Base-by-base conservation (phyloP, 768 basidiomycete genomes). In the Mycena crocata region DNA sequence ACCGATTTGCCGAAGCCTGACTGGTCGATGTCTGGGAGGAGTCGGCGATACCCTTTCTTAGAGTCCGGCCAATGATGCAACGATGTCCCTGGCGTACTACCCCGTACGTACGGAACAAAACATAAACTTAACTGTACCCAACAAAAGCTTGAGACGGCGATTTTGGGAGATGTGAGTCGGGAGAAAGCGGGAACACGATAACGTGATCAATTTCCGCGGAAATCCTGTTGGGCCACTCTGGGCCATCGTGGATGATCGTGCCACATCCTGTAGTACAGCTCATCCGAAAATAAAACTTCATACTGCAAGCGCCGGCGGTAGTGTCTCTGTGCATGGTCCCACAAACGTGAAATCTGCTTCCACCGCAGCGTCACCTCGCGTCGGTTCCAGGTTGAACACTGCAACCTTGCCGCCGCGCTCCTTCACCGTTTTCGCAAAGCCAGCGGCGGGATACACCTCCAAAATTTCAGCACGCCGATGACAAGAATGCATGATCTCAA, bases 361-460 rank as follows among this genome's bases (percentile, higher is more conserved):
- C 40, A 76, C 76, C 5, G 60, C 61, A 24, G 70, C 64, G 7
- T 62, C 72, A 3, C 35, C 35, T 1, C 37, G 54, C 50, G 35
- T 51, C 32, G 51, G 52, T 17, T 79, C 77, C 23, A 80, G 46
- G 65, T 82, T 82, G 73, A 83, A 84, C 7, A 82, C 72, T 0
- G 81, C 82, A 7, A 82, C 79, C 45, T 74, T 78, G 4, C 80
- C 83, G 21, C 77, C 77, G 34, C 73, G 62, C 3, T 71, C 50
- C 50, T 72, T 59, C 19, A 80, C 77, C 24, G 64, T 52, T 6
- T 71, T 55, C 13, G 73, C 76, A 64, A 69, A 78, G 24, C 59
- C 55, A 5, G 74, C 70, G 13, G 75, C 79, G 4, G 78, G 77
- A 30, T 72, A 65, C 24, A 80, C 77, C 78, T 80, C 56, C n/a